Percentiles rank a stretch among this genome's conserved stretches.
phyloP scores from a whole-genome alignment of 371 early-diverging fungal species.

The Rhizopus delemar region DNA sequence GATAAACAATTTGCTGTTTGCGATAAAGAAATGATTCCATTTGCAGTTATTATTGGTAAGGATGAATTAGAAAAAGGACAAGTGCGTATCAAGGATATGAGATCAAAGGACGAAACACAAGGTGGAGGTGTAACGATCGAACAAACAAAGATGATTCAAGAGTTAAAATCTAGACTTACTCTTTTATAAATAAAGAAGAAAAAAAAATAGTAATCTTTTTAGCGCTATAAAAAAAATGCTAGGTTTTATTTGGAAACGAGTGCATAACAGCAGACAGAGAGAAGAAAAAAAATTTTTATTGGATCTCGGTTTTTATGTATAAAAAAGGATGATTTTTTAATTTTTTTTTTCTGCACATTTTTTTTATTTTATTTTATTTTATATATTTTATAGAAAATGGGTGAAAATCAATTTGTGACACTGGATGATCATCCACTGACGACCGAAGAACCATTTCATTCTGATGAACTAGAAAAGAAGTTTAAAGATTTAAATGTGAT shows the following conservation, averaged over 20 bases:
- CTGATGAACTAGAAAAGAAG: constrained; percentile 17
- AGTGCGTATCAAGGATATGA: constrained; percentile 89
- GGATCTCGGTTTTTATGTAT: neutral
- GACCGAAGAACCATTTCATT: constrained; percentile 27
- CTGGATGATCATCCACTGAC: constrained; percentile 25
- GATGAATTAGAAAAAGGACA: constrained; percentile 78
- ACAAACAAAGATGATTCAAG: constrained; percentile 66
- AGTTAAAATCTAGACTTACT: constrained; percentile 51
- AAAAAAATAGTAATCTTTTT: neutral
- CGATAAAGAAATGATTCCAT: constrained; percentile 87
- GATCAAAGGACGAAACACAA: constrained; percentile 61
- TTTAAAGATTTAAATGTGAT: constrained; percentile 24
- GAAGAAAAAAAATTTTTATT: constrained; percentile 12
- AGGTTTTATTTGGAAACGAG: neutral
- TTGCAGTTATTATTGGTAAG: constrained; percentile 87
- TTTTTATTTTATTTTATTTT: constrained; percentile 9
- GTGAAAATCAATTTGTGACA: constrained; percentile 3
- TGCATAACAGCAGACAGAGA: neutral
- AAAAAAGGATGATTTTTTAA: constrained; percentile 1
- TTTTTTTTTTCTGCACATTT: neutral
- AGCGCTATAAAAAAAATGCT: neutral
- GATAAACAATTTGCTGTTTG: constrained; percentile 79
- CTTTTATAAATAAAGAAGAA: constrained; percentile 14
- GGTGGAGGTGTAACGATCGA: constrained; percentile 62
- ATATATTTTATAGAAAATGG: constrained; percentile 2